phyloP scores from a whole-genome alignment of 257 asterid genomes.

The Solanum clarkiae region DNA sequence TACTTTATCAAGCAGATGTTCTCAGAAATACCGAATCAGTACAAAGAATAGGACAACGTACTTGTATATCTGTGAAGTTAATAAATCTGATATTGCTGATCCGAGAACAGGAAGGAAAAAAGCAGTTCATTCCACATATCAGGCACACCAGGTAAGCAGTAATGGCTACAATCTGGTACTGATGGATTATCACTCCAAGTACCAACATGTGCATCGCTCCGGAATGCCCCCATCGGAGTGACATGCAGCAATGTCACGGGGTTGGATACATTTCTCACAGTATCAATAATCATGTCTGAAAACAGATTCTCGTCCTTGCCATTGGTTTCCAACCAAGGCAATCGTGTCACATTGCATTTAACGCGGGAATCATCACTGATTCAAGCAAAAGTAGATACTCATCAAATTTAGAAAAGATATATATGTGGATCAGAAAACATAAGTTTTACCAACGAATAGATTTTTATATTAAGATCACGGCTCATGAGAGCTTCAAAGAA shows the following conservation, averaged over 20 bases:
- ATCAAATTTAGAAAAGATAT: neutral
- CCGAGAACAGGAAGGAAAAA: conserved; percentile 33
- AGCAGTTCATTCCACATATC: conserved; percentile 82
- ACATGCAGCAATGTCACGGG: conserved; percentile 58
- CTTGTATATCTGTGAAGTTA: conserved; percentile 6
- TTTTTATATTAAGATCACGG: neutral
- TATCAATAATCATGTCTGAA: conserved; percentile 49
- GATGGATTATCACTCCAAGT: conserved; percentile 65
- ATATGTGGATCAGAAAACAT: neutral
- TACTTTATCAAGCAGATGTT: neutral
- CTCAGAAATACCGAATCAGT: neutral
- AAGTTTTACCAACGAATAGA: neutral
- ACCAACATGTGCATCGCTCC: conserved; percentile 66
- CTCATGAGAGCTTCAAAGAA: neutral
- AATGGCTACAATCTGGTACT: conserved; percentile 91
- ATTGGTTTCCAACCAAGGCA: conserved; percentile 24
- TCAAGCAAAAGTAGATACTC: neutral
- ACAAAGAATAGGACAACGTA: neutral
- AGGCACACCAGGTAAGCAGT: conserved; percentile 95
- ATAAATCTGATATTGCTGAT: conserved; percentile 1
- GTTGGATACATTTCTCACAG: conserved; percentile 25
- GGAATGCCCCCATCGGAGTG: conserved; percentile 56
- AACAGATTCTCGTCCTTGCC: conserved; percentile 35
- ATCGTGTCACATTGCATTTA: conserved; percentile 57
- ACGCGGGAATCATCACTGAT: conserved; percentile 41